Base-by-base conservation (phyloP, 305 asterid genomes). In the Andrographis paniculata region DNA sequence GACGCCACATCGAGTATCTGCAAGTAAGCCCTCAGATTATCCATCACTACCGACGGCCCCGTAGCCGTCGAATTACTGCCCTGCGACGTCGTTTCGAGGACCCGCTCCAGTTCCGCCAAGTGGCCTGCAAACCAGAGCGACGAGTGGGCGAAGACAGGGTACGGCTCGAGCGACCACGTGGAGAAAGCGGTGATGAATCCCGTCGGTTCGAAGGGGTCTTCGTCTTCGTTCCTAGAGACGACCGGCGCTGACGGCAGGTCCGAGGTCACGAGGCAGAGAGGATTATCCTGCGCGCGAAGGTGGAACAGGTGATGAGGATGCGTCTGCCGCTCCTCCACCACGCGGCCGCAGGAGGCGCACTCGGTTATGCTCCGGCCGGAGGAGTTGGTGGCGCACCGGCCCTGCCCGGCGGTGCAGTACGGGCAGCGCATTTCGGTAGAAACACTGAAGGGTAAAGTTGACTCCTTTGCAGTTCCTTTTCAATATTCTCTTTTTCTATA, bases 1-100 rank as follows among this genome's bases (percentile, higher is more conserved):
- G 98, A 89, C 9, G 96, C 88, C 53, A 89, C 95, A 36, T 86
- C 98, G 52, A 89, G 82, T 31, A 89, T 86, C 72, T 89, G 98
- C 77, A 89, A 61, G 55, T 89, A 89, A 28, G 98, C 98, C 80
- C 98, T 79, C 60, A 89, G 40, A 60, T 82, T 85, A 52, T 89
- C 98, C 58, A 89, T 87, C 59, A 81, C 96, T 1, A 85, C 98
- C 5, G 91, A 76, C 9, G 87, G 86, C 6, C 84, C 79, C 6
- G 85, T 74, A 19, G 78, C 47, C 48, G 56, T 69, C 43, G 80
- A 42, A 14, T 38, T 61, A 31, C 17, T 62, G 14, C 77, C 58
- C 55, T 75, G 74, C 33, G 94, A 76, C 48, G 93, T 80, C 55
- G 95, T 73, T 50, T 89, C 98, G 6, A 89, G 87, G 18, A 89